Conservation (phyloP, 768 basidiomycete species). For the Leccinum barrowsii region DNA sequence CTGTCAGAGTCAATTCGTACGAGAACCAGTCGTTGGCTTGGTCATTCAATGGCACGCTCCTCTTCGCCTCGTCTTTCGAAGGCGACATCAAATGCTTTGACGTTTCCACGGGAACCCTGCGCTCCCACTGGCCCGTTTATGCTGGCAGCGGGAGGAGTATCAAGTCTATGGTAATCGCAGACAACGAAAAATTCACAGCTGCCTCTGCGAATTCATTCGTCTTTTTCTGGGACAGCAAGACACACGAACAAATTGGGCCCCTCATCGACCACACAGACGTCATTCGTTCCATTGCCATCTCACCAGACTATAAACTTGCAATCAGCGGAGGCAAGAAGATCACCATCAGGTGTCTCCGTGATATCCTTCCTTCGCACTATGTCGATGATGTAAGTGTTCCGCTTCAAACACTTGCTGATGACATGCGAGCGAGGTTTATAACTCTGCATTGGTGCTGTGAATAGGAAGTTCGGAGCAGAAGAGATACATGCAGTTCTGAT, state of each 20-base stretch:
- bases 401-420: too few species aligned
- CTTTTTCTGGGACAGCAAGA: constrained; percentile 10
- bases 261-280: constrained; percentile 2
- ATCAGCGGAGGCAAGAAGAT: constrained; percentile 1
- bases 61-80: constrained; percentile 8
- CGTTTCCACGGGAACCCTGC: background rate
- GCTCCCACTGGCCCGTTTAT: background rate
- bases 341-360: constrained; percentile 1
- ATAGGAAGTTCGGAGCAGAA: background rate
- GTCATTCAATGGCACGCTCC: background rate
- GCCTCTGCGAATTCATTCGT: background rate
- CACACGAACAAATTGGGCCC: constrained; percentile 3
- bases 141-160: background rate
- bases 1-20: constrained; percentile 7
- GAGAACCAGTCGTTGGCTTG: constrained; percentile 14
- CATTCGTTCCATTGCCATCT: constrained; percentile 9
- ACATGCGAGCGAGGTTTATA: background rate
- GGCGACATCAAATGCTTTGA: constrained; percentile 8
- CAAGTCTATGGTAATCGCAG: constrained; percentile 8
- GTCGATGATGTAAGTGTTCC: constrained; percentile 5
- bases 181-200: constrained; percentile 11
- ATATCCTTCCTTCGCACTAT: constrained; percentile 5
- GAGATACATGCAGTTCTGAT: background rate
- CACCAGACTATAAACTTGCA: constrained; percentile 7
- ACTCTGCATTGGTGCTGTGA: background rate